Conservation (phyloP, 768 basidiomycete genomes). For the Podaxis sp. region DNA sequence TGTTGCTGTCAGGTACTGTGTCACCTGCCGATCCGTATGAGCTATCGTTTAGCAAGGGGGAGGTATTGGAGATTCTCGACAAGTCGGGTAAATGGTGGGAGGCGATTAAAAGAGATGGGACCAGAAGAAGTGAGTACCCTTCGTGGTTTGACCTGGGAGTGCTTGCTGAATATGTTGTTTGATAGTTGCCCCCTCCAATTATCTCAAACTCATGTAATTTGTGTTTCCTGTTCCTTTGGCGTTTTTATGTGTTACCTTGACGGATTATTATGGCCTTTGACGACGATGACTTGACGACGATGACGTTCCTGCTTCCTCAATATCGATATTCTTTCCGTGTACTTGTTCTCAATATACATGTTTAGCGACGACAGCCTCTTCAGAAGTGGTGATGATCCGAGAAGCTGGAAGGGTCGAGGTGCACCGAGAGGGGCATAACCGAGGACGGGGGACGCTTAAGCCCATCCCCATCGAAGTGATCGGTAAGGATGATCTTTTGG, state of each 20-base stretch:
- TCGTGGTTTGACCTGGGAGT: conserved; percentile 6
- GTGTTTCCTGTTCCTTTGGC: not conserved
- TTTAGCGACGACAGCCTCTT: too few species aligned
- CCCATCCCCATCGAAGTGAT: too few species aligned
- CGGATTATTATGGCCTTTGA: not conserved
- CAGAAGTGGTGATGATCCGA: too few species aligned
- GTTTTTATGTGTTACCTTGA: not conserved
- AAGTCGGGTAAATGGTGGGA: conserved; percentile 85
- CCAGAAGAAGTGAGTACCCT: conserved; percentile 58
- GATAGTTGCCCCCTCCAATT: conserved; percentile 42
- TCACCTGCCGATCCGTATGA: conserved; percentile 82
- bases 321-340: too few species aligned
- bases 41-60: conserved; percentile 82
- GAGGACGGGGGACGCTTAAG: too few species aligned
- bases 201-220: conserved; percentile 23
- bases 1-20: conserved; percentile 54
- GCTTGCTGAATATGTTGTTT: not conserved
- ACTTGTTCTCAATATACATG: too few species aligned
- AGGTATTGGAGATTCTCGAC: conserved; percentile 79
- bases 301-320: too few species aligned
- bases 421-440: too few species aligned
- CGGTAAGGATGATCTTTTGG: too few species aligned
- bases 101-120: conserved; percentile 64
- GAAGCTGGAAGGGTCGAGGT: too few species aligned
- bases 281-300: not conserved